Percentiles rank a stretch among this genome's conserved stretches.
Evolutionary conservation across 1,284 basidiomycete genomes (phyloP).

Genomic region (Cutaneotrichosporon sp.): DNA sequence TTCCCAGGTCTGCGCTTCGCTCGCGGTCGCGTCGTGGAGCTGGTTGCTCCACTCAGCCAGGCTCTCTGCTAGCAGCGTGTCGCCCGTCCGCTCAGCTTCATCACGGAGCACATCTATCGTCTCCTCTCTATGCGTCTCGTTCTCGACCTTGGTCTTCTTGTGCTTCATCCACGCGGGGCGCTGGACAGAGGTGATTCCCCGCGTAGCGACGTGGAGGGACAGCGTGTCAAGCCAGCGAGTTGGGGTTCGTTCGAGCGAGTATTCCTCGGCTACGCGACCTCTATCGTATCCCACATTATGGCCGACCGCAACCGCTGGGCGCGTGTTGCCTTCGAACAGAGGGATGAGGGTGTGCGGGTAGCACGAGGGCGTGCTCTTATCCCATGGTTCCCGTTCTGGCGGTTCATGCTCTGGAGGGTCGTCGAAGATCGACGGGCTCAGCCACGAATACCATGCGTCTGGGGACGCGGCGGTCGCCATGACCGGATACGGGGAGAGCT

Average conservation of each 20-base stretch:
- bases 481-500: conserved; percentile 72
- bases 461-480: conserved; percentile 84
- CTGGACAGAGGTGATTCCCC: conserved; percentile 92
- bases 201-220: conserved; percentile 88
- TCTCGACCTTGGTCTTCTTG: conserved; percentile 52
- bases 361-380: conserved; percentile 20
- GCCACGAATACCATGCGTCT: conserved; percentile 91
- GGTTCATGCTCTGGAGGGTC: conserved; percentile 24
- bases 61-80: conserved; percentile 45
- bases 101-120: conserved; percentile 46
- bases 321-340: conserved; percentile 25
- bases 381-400: conserved; percentile 21
- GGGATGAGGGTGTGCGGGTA: conserved; percentile 41
- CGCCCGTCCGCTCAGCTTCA: conserved; percentile 52
- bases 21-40: conserved; percentile 20
- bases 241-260: conserved; percentile 62
- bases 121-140: conserved; percentile 34
- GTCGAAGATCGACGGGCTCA: conserved; percentile 85
- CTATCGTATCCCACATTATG: conserved; percentile 97
- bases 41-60: conserved; percentile 37
- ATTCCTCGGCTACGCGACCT: conserved; percentile 78
- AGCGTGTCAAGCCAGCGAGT: conserved; percentile 93
- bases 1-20: conserved; percentile 61
- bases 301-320: conserved; percentile 70
- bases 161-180: conserved; percentile 87